A percentile compares a stretch with the other conserved stretches of the same genome.
phyloP scores from a whole-genome alignment of 768 basidiomycete species.

The Boletus coccyginus region DNA sequence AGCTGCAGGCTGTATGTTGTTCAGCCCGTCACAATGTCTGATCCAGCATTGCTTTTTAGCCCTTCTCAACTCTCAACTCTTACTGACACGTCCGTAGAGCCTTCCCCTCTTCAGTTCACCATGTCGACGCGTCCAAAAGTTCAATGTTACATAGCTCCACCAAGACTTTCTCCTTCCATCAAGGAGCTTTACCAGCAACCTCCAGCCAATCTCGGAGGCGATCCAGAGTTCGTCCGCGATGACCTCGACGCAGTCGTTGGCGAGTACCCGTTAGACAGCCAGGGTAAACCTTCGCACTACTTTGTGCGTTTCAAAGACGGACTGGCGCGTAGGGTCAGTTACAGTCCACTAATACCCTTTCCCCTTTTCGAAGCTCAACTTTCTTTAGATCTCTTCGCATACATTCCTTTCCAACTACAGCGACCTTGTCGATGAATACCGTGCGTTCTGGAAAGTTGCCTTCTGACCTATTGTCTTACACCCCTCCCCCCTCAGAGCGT shows the following conservation, averaged over 20 bases:
- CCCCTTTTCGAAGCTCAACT: background rate
- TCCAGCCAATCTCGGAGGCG: slow-evolving; percentile 33
- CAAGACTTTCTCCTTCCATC: slow-evolving; percentile 35
- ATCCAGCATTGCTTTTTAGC: slow-evolving; percentile 17
- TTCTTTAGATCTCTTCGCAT: slow-evolving; percentile 41
- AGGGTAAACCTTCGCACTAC: slow-evolving; percentile 45
- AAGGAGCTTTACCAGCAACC: slow-evolving; percentile 42
- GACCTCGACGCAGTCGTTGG: slow-evolving; percentile 54
- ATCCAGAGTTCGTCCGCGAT: slow-evolving; percentile 29
- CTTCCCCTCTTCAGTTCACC: slow-evolving; percentile 1
- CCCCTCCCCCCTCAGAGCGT: slow-evolving; percentile 36
- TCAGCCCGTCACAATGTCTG: slow-evolving; percentile 15
- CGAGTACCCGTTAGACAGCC: slow-evolving; percentile 38
- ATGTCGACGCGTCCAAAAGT: slow-evolving; percentile 13
- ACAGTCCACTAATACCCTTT: background rate
- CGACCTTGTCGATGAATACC: slow-evolving; percentile 52
- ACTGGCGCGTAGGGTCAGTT: slow-evolving; percentile 55
- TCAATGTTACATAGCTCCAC: slow-evolving; percentile 37
- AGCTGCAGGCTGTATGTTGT: background rate
- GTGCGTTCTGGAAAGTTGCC: slow-evolving; percentile 37
- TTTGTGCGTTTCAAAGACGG: slow-evolving; percentile 59
- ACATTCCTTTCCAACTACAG: slow-evolving; percentile 38
- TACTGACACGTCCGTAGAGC: slow-evolving; percentile 5
- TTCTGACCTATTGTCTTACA: slow-evolving; percentile 7
- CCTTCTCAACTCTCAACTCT: slow-evolving; percentile 16